A percentile compares a stretch with the other conserved stretches of the same genome.
Conservation (phyloP, 208 protist species). For the Acanthamoeba healyi region DNA sequence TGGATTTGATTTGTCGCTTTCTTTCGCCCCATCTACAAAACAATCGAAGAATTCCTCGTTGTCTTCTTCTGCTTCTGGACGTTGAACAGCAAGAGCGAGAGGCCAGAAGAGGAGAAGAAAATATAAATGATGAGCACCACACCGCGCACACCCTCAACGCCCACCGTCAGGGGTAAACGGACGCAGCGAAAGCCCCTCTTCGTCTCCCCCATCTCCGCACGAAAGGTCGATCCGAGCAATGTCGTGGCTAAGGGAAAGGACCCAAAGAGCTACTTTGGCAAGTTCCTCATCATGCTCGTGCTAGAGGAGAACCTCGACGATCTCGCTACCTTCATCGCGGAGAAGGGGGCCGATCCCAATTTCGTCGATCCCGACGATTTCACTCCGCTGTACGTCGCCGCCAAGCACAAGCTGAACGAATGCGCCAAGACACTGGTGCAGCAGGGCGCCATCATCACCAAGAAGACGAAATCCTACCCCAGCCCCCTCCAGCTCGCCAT, state of each 20-base stretch:
- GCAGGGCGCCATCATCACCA: conserved; percentile 44
- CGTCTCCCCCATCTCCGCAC: conserved; percentile 18
- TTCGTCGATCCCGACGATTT: conserved; percentile 62
- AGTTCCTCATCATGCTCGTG: conserved; percentile 65
- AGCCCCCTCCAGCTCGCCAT: conserved; percentile 52
- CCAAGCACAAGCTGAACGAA: conserved; percentile 58
- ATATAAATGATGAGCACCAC: conserved; percentile 7
- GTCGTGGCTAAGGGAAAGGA: conserved; percentile 50
- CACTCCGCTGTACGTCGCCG: conserved; percentile 63
- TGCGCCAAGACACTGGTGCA: conserved; percentile 34
- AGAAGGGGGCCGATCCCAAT: conserved; percentile 61
- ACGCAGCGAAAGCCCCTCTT: not conserved
- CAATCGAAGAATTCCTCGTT: no score
- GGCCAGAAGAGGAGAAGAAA: not conserved
- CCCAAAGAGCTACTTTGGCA: conserved; percentile 53
- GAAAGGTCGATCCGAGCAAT: conserved; percentile 20
- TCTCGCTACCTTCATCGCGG: conserved; percentile 9
- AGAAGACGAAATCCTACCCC: conserved; percentile 59
- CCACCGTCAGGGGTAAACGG: not conserved
- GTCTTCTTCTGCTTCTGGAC: no score
- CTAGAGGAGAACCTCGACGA: conserved; percentile 62
- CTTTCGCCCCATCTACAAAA: not conserved
- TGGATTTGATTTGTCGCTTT: not conserved
- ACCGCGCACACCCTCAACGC: not conserved
- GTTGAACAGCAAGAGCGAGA: not conserved